phyloP scores from a whole-genome alignment of 192 early-diverging fungal genomes.

The Podila epigama region DNA sequence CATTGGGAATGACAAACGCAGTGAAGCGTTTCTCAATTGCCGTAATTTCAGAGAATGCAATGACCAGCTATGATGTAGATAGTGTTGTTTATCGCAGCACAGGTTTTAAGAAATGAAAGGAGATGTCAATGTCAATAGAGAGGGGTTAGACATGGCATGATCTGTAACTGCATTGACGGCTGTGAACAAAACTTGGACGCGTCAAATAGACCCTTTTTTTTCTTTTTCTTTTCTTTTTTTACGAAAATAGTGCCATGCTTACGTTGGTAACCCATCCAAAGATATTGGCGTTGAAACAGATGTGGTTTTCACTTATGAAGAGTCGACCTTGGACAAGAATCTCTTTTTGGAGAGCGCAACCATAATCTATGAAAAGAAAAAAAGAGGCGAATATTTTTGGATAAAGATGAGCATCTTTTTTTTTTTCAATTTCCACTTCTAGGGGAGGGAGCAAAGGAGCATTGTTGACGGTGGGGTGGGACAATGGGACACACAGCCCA shows the following conservation, averaged over 20 bases:
- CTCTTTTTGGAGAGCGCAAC: slow-evolving; percentile 88
- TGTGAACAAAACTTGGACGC: background rate
- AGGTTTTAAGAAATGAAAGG: too few species aligned
- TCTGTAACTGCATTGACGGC: too few species aligned
- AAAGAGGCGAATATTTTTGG: slow-evolving; percentile 1
- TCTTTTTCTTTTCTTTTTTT: background rate
- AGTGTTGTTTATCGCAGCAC: too few species aligned
- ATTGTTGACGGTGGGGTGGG: too few species aligned
- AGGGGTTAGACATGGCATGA: too few species aligned
- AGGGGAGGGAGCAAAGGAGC: too few species aligned
- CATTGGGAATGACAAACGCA: slow-evolving; percentile 88
- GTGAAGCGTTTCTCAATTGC: slow-evolving; percentile 88
- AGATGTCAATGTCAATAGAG: too few species aligned
- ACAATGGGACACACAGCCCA: too few species aligned
- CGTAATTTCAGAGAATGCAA: slow-evolving; percentile 80
- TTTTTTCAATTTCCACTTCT: too few species aligned
- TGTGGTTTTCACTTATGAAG: slow-evolving; percentile 80
- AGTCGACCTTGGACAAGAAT: slow-evolving; percentile 88
- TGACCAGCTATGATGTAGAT: slow-evolving; percentile 59
- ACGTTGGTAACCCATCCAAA: slow-evolving; percentile 89
- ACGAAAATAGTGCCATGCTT: slow-evolving; percentile 18
- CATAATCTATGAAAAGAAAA: slow-evolving; percentile 81
- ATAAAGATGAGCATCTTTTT: too few species aligned
- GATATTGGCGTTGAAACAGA: slow-evolving; percentile 90
- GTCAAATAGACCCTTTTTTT: background rate